phyloP scores from a whole-genome alignment of 2,329 filamentous ascomycete species.

The Cercospora zeina region DNA sequence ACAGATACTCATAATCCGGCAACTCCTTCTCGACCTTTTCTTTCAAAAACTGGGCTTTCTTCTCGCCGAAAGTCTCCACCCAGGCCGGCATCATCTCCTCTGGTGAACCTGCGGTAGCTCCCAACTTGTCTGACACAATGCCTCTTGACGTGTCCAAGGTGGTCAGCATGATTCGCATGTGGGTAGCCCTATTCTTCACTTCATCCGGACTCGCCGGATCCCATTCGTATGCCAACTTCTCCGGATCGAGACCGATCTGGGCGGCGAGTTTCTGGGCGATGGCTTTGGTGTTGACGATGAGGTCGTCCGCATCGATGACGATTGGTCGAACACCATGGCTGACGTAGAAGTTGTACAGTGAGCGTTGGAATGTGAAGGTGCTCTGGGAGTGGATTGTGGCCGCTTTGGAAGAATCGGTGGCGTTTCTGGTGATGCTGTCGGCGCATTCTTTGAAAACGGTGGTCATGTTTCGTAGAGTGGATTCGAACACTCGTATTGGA shows the following conservation, averaged over 20 bases:
- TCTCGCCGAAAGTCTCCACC: conserved; percentile 9
- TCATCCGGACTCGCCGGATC: neutral
- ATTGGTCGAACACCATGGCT: conserved; percentile 10
- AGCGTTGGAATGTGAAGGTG: conserved; percentile 7
- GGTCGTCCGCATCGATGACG: conserved; percentile 14
- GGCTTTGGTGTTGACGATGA: conserved; percentile 3
- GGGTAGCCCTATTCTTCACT: neutral
- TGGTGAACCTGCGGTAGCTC: neutral
- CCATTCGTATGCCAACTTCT: conserved; percentile 13
- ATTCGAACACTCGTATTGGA: conserved; percentile 17
- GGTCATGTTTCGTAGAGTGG: neutral
- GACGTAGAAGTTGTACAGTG: conserved; percentile 17
- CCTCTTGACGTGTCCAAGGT: conserved; percentile 12
- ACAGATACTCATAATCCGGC: conserved; percentile 15
- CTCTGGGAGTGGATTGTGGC: neutral
- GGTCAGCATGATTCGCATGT: conserved; percentile 7
- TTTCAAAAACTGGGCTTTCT: neutral
- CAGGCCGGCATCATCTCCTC: conserved; percentile 14
- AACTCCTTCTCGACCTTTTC: conserved; percentile 5
- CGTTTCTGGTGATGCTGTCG: neutral
- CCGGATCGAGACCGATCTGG: conserved; percentile 10
- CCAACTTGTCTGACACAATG: conserved; percentile 7
- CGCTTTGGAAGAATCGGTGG: neutral
- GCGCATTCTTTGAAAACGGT: conserved; percentile 3
- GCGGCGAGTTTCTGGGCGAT: conserved; percentile 13